phyloP scores from a whole-genome alignment of 768 basidiomycete genomes.

The Pisolithus sp. region DNA sequence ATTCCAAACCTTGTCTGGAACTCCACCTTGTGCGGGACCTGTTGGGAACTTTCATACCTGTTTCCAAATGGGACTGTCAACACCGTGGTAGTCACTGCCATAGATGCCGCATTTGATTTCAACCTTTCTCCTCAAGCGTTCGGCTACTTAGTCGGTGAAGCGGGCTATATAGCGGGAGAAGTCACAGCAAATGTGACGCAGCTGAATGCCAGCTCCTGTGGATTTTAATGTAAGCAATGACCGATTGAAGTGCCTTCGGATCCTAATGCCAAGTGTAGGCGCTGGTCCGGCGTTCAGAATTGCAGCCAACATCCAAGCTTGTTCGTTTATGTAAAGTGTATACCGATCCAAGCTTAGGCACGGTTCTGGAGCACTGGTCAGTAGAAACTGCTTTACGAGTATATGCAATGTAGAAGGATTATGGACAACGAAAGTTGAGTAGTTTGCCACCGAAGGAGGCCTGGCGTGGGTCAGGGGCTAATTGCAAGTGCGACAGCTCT shows the following conservation, averaged over 20 bases:
- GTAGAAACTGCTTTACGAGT: no score
- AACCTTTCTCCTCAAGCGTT: slow-evolving; percentile 4
- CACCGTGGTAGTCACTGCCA: slow-evolving; percentile 2
- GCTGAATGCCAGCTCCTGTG: not conserved
- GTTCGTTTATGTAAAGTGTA: no score
- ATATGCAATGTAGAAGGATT: no score
- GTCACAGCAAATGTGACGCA: slow-evolving; percentile 1
- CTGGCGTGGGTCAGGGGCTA: no score
- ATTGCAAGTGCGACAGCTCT: no score
- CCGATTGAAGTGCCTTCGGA: not conserved
- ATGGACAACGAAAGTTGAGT: no score
- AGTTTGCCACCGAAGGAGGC: no score
- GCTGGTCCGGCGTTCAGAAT: no score
- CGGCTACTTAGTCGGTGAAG: not conserved
- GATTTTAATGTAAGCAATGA: not conserved
- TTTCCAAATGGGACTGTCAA: not conserved
- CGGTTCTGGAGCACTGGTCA: no score
- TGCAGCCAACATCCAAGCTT: no score
- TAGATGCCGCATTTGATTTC: slow-evolving; percentile 1
- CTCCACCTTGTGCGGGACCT: slow-evolving; percentile 5
- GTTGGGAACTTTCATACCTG: slow-evolving; percentile 1
- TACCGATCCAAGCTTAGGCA: no score
- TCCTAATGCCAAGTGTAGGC: not conserved
- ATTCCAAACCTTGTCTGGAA: slow-evolving; percentile 4
- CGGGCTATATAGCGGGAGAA: not conserved